These are phyloP conservation scores for Podaxis rugospora DNA, from an alignment of 768 basidiomycete species.

Conservation along the genomic window DNA sequence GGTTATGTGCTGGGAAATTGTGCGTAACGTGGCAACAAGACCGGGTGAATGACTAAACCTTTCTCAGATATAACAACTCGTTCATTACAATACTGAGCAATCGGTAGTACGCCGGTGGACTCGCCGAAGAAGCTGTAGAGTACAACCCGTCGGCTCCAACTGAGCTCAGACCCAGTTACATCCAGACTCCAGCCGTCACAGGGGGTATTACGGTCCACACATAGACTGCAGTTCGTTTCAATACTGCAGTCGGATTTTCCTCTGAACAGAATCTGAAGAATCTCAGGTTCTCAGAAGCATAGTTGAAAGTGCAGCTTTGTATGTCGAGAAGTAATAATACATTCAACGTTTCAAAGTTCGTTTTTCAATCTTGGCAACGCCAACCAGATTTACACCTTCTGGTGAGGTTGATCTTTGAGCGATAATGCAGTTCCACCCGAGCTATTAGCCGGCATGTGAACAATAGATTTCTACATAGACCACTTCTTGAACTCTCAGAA, in stretches of 20 bases:
- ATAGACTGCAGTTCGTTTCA: not conserved
- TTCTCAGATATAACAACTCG: conserved; percentile 1
- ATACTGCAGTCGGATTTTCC: not conserved
- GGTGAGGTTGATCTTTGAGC: too few relatives aligned
- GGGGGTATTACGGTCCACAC: not conserved
- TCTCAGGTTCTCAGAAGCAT: not conserved
- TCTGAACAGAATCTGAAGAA: not conserved
- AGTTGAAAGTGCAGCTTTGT: not conserved
- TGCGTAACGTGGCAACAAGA: not conserved
- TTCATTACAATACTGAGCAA: conserved; percentile 1
- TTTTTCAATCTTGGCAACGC: too few relatives aligned
- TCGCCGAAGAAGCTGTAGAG: not conserved
- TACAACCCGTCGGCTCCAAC: not conserved
- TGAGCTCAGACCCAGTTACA: not conserved
- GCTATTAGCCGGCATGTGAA: too few relatives aligned
- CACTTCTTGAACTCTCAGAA: too few relatives aligned
- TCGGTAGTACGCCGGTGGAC: not conserved
- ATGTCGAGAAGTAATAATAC: not conserved
- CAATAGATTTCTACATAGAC: too few relatives aligned
- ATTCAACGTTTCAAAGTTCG: too few relatives aligned
- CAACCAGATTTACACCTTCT: too few relatives aligned
- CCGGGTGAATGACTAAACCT: not conserved
- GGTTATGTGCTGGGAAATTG: conserved; percentile 2
- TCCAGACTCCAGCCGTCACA: not conserved
- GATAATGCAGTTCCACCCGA: too few relatives aligned